phyloP scores from a whole-genome alignment of 805 yeast species.

The Kluyveromyces aestuarii region DNA sequence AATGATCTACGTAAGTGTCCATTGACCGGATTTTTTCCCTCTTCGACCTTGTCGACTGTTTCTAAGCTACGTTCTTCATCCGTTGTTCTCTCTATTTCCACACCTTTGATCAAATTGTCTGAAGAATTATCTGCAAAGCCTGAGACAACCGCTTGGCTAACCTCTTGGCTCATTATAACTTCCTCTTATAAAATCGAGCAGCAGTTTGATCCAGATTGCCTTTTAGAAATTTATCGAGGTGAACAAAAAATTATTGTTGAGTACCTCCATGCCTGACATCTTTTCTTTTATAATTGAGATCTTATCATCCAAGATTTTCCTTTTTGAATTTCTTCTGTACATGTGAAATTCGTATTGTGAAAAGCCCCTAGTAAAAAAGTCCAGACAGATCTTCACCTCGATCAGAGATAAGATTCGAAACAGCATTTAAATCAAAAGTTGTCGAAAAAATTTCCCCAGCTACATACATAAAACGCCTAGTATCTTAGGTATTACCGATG shows the following conservation, averaged over 20 bases:
- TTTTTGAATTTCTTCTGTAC: background rate
- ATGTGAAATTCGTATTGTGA: background rate
- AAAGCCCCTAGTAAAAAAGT: background rate
- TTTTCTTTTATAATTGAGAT: background rate
- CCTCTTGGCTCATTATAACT: background rate
- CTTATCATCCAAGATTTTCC: background rate
- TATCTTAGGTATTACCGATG: too few species aligned
- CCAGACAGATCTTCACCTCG: background rate
- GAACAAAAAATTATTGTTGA: background rate
- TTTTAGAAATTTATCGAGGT: background rate
- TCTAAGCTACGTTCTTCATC: background rate
- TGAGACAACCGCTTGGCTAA: background rate
- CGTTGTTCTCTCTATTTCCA: background rate
- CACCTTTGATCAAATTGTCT: background rate
- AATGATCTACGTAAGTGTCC: conserved; percentile 33
- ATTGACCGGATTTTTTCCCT: conserved; percentile 14
- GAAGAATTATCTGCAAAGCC: conserved; percentile 1
- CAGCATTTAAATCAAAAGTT: too few species aligned
- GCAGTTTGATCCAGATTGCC: too few species aligned
- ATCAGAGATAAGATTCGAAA: too few species aligned
- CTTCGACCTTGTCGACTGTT: background rate
- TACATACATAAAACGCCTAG: too few species aligned
- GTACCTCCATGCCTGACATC: background rate
- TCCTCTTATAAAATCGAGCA: background rate
- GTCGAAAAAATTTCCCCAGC: too few species aligned